Conservation (phyloP, 768 basidiomycete genomes). For the Cantharellus anzutake region DNA sequence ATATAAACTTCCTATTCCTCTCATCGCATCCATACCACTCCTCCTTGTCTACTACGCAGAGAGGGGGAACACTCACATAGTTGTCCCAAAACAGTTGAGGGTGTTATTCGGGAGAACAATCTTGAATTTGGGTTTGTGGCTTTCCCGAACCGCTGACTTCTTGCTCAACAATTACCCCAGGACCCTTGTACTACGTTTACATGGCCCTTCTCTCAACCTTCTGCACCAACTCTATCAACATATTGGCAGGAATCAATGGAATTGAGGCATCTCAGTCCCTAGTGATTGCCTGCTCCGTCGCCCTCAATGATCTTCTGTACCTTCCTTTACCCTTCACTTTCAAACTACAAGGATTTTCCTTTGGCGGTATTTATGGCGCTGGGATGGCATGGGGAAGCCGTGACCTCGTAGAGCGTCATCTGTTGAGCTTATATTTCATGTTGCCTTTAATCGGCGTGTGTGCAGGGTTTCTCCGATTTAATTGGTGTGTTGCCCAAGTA, state of each 20-base stretch:
- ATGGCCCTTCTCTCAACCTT: slow-evolving; percentile 94
- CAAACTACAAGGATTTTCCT: slow-evolving; percentile 34
- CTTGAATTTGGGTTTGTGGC: slow-evolving; percentile 57
- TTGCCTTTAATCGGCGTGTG: slow-evolving; percentile 84
- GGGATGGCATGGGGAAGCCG: slow-evolving; percentile 75
- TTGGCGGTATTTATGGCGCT: slow-evolving; percentile 65
- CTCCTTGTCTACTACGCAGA: slow-evolving; percentile 95
- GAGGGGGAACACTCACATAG: slow-evolving; percentile 79
- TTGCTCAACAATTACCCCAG: slow-evolving; percentile 22
- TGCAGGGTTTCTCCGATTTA: slow-evolving; percentile 80
- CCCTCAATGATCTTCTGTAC: slow-evolving; percentile 82
- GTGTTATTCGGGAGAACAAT: slow-evolving; percentile 45
- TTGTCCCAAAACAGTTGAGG: slow-evolving; percentile 73
- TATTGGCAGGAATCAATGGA: slow-evolving; percentile 93
- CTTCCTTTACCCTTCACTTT: slow-evolving; percentile 75
- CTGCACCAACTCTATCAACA: slow-evolving; percentile 95
- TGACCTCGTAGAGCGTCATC: slow-evolving; percentile 76
- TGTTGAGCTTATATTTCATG: slow-evolving; percentile 98
- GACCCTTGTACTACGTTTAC: slow-evolving; percentile 88
- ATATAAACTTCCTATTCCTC: slow-evolving; percentile 91
- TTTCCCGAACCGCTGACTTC: neutral
- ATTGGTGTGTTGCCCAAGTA: slow-evolving; percentile 44
- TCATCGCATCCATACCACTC: slow-evolving; percentile 87
- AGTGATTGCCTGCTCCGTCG: slow-evolving; percentile 78
- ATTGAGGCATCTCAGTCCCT: slow-evolving; percentile 88